These are phyloP conservation scores for Globisporangium recalcitrans DNA, from an alignment of 352 stramenopile genomes.

Conservation along the genomic window DNA sequence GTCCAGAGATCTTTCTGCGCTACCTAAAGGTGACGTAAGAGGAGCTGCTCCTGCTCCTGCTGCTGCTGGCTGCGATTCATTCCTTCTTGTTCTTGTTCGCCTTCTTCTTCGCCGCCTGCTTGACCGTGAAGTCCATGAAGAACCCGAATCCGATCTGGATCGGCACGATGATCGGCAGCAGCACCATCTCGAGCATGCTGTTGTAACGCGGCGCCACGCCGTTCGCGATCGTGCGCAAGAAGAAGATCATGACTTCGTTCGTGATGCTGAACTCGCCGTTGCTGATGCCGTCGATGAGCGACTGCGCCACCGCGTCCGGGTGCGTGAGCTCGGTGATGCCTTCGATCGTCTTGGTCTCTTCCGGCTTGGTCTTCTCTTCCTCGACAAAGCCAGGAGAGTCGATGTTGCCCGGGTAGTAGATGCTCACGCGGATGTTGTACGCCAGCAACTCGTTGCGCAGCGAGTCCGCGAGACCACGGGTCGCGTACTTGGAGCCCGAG, in stretches of 20 bases:
- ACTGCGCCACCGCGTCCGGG: constrained; percentile 61
- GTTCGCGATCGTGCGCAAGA: constrained; percentile 69
- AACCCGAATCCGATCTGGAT: constrained; percentile 73
- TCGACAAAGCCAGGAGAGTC: constrained; percentile 70
- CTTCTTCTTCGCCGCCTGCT: constrained; percentile 40
- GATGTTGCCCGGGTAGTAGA: constrained; percentile 84
- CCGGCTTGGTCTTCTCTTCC: constrained; percentile 72
- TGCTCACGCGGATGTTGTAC: constrained; percentile 63
- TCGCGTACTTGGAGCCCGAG: constrained; percentile 74
- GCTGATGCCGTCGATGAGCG: constrained; percentile 55
- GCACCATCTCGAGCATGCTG: constrained; percentile 59
- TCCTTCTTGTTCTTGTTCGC: constrained; percentile 61
- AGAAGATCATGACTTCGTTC: constrained; percentile 72
- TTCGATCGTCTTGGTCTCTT: constrained; percentile 73
- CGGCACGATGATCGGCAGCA: constrained; percentile 53
- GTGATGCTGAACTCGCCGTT: constrained; percentile 76
- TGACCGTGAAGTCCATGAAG: constrained; percentile 81
- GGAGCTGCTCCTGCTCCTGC: background rate
- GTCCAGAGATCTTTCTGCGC: background rate
- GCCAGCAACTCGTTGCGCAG: constrained; percentile 74
- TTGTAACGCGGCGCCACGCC: constrained; percentile 70
- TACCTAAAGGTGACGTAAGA: background rate
- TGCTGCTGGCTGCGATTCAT: constrained; percentile 17
- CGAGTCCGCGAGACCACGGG: constrained; percentile 72
- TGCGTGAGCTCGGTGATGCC: constrained; percentile 40